phyloP scores from a whole-genome alignment of 2,329 filamentous ascomycete species.

The Penicillium capsulatum region DNA sequence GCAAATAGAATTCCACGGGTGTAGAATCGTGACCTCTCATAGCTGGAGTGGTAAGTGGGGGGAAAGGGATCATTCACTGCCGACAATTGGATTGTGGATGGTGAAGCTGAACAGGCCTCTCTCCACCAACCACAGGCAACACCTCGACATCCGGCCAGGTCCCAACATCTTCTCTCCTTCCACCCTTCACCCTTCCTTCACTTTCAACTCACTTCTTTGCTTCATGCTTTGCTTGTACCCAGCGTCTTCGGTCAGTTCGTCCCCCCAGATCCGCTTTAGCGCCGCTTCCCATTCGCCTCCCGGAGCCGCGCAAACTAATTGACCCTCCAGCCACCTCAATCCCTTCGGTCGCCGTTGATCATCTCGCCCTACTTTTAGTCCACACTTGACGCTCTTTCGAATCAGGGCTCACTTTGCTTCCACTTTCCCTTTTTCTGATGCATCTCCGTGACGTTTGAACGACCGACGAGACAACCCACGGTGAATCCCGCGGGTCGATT shows the following conservation, averaged over 20 bases:
- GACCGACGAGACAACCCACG: constrained; percentile 11
- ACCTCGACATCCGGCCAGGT: not conserved
- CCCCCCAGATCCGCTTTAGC: not conserved
- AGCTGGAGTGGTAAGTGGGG: no score
- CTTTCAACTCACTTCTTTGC: constrained; percentile 3
- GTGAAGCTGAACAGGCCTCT: constrained; percentile 20
- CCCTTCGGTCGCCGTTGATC: constrained; percentile 35
- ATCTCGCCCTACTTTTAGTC: constrained; percentile 22
- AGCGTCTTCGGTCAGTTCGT: constrained; percentile 9
- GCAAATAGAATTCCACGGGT: not conserved
- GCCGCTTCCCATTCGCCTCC: constrained; percentile 15
- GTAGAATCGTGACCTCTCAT: no score
- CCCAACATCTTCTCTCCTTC: constrained; percentile 15
- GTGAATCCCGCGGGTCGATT: constrained; percentile 6
- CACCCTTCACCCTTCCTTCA: constrained; percentile 8
- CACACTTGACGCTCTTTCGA: constrained; percentile 20
- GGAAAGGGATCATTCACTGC: not conserved
- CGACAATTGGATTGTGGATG: constrained; percentile 19
- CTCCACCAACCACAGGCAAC: constrained; percentile 22
- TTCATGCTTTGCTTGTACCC: not conserved
- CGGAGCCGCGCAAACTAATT: constrained; percentile 27
- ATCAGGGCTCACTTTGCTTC: constrained; percentile 5
- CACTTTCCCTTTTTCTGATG: constrained; percentile 7
- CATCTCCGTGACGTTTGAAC: constrained; percentile 9
- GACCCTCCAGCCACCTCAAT: constrained; percentile 35